A percentile compares a stretch with the other conserved stretches of the same genome.
phyloP scores from a whole-genome alignment of 2,329 filamentous ascomycete species.

The Acrocalymma vagum region DNA sequence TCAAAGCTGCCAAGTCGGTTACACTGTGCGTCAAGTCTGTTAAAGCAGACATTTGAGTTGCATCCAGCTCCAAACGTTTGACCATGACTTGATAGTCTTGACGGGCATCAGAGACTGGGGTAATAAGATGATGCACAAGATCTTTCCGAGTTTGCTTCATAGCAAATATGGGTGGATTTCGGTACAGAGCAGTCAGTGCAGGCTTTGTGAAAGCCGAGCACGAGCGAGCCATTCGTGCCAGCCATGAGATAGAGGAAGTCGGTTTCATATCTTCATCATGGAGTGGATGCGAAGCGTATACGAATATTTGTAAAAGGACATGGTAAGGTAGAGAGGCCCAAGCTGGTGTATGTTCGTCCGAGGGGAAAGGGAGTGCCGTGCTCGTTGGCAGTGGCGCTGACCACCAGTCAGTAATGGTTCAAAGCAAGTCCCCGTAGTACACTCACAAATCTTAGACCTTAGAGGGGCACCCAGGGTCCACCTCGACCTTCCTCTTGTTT shows the following conservation, averaged over 20 bases:
- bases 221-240: slow-evolving; percentile 68
- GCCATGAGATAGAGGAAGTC: slow-evolving; percentile 64
- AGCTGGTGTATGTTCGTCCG: slow-evolving; percentile 43
- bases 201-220: slow-evolving; percentile 74
- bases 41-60: slow-evolving; percentile 64
- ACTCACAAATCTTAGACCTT: slow-evolving; percentile 38
- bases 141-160: slow-evolving; percentile 55
- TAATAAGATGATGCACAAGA: slow-evolving; percentile 64
- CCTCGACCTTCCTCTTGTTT: slow-evolving; percentile 13
- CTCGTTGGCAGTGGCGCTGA: slow-evolving; percentile 9
- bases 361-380: slow-evolving; percentile 23
- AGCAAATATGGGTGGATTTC: slow-evolving; percentile 70
- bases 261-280: slow-evolving; percentile 57
- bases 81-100: slow-evolving; percentile 76
- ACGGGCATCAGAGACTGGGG: slow-evolving; percentile 45
- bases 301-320: slow-evolving; percentile 74
- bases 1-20: slow-evolving; percentile 65
- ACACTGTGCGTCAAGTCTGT: slow-evolving; percentile 62
- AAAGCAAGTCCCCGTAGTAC: too few species aligned
- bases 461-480: slow-evolving; percentile 32
- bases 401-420: background rate
- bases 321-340: slow-evolving; percentile 67
- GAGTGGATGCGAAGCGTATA: slow-evolving; percentile 69
- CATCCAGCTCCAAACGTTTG: slow-evolving; percentile 73
- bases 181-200: slow-evolving; percentile 76